These are phyloP conservation scores for Anisogramma anomala DNA, from an alignment of 2,329 filamentous ascomycete genomes.

Conservation along the genomic window DNA sequence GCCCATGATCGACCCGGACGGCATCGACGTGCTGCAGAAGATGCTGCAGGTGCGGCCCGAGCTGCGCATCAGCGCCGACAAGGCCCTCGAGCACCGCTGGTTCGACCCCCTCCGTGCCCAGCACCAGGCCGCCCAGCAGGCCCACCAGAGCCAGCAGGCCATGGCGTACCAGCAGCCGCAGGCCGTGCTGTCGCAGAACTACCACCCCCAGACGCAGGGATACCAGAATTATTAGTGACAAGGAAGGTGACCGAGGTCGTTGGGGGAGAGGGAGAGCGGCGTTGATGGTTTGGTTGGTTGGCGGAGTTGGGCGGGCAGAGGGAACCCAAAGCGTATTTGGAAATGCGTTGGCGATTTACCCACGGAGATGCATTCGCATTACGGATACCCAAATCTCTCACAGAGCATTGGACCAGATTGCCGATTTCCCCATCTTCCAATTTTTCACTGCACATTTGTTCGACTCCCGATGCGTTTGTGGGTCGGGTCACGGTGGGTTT, in stretches of 20 bases:
- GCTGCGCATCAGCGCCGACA: slow-evolving; percentile 75
- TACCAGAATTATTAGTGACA: slow-evolving; percentile 1
- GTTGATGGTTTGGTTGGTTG: background rate
- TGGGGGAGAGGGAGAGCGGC: background rate
- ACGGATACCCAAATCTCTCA: background rate
- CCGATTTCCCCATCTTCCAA: background rate
- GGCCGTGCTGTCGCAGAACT: slow-evolving; percentile 26
- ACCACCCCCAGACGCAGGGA: slow-evolving; percentile 15
- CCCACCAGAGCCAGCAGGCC: slow-evolving; percentile 26
- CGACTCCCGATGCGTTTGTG: background rate
- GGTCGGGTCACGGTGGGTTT: background rate
- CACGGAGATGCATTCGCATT: background rate
- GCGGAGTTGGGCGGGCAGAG: background rate
- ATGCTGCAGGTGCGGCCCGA: slow-evolving; percentile 93
- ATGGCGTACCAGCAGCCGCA: slow-evolving; percentile 31
- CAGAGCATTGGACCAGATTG: background rate
- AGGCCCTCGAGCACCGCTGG: slow-evolving; percentile 85
- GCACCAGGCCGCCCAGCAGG: slow-evolving; percentile 36
- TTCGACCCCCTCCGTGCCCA: slow-evolving; percentile 60
- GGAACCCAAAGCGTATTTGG: too few species aligned
- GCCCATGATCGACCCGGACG: slow-evolving; percentile 77
- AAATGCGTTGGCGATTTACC: too few species aligned
- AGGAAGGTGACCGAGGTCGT: background rate
- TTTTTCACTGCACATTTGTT: background rate
- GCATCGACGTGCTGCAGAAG: slow-evolving; percentile 73